These are phyloP conservation scores for Mortierella sp. DNA, from an alignment of 371 early-diverging fungal species.

Conservation along the genomic window DNA sequence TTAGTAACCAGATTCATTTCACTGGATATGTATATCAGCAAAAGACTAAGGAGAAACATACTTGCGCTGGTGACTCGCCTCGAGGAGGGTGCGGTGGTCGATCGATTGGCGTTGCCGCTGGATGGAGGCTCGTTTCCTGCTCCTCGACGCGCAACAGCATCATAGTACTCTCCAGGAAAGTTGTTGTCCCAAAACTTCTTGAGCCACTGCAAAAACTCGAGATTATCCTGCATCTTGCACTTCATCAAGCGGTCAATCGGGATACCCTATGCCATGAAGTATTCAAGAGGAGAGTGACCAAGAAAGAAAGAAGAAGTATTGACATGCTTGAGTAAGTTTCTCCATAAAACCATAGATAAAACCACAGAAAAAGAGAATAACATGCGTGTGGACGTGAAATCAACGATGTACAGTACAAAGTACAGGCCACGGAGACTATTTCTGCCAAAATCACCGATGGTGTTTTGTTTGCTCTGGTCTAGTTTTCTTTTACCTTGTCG, in stretches of 20 bases:
- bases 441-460: too few relatives aligned
- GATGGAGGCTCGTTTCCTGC: neutral
- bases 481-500: constrained; percentile 62
- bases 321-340: too few relatives aligned
- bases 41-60: neutral
- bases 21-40: neutral
- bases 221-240: constrained; percentile 87
- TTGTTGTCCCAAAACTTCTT: constrained; percentile 81
- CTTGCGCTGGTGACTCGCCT: neutral
- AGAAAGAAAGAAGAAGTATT: too few relatives aligned
- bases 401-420: too few relatives aligned
- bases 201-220: constrained; percentile 88
- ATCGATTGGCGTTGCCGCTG: constrained; percentile 2
- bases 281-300: too few relatives aligned
- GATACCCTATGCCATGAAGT: constrained; percentile 61
- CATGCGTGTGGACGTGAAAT: too few relatives aligned
- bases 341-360: too few relatives aligned
- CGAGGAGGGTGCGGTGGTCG: neutral
- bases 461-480: too few relatives aligned
- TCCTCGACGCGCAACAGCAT: constrained; percentile 59
- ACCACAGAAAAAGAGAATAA: too few relatives aligned
- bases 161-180: constrained; percentile 76
- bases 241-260: constrained; percentile 80
- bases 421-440: too few relatives aligned
- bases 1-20: too few relatives aligned